These are phyloP conservation scores for Cryoendolithus antarcticus DNA, from an alignment of 2,329 filamentous ascomycete genomes.

Conservation along the genomic window DNA sequence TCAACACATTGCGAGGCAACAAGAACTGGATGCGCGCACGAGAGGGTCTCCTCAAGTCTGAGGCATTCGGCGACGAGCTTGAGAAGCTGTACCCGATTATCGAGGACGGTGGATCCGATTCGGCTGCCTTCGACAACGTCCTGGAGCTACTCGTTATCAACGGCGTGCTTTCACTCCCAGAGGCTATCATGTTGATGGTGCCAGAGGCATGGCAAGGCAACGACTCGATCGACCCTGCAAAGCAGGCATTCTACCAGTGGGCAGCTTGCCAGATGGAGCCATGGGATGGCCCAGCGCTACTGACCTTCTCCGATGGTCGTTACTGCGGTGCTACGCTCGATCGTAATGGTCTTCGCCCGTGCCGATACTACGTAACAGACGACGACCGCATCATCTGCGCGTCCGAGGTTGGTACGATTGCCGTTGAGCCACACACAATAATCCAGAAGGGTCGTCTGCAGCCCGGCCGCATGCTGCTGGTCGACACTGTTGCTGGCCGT, in stretches of 20 bases:
- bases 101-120: slow-evolving; percentile 92
- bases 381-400: slow-evolving; percentile 96
- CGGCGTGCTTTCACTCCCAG: slow-evolving; percentile 83
- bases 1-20: slow-evolving; percentile 92
- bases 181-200: slow-evolving; percentile 97
- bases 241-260: slow-evolving; percentile 97
- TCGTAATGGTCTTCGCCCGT: slow-evolving; percentile 87
- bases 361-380: slow-evolving; percentile 92
- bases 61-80: slow-evolving; percentile 83
- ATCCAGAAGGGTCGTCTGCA: slow-evolving; percentile 89
- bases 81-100: slow-evolving; percentile 87
- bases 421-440: slow-evolving; percentile 77
- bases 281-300: slow-evolving; percentile 92
- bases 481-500: slow-evolving; percentile 79
- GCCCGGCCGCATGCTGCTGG: slow-evolving; percentile 89
- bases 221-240: slow-evolving; percentile 78
- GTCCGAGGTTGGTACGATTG: slow-evolving; percentile 89
- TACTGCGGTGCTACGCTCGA: slow-evolving; percentile 97
- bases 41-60: slow-evolving; percentile 87
- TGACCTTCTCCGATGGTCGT: slow-evolving; percentile 91
- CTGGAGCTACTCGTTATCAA: slow-evolving; percentile 90
- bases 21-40: slow-evolving; percentile 99
- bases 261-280: slow-evolving; percentile 98
- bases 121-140: slow-evolving; percentile 93
- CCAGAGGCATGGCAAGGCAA: slow-evolving; percentile 98